Base-by-base conservation (phyloP, 495 filamentous ascomycete species). In the Chaetomium tenue region DNA sequence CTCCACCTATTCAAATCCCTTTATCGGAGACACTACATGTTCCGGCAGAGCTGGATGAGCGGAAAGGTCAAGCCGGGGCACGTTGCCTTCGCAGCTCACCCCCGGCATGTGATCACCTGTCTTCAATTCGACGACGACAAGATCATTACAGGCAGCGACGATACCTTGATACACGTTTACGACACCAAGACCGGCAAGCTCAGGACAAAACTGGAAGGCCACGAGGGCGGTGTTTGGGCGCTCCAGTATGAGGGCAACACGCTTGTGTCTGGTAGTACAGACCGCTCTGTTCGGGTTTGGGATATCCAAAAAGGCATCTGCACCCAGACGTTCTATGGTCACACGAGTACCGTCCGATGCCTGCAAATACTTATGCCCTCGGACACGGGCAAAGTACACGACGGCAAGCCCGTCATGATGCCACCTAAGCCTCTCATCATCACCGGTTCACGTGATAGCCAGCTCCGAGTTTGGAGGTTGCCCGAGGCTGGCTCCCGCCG, bases 151-250 rank as follows among this genome's bases (percentile, higher is more conserved):
- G 94, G 94, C 33, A 97, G 93, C 68, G 94, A 99, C 76, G 94
- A 99, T 73, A 96, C 92, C 12, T 89, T 96, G 64, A 99, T 99
- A 73, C 92, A 98, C 71, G 93, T 99, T 48, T 99, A 98, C 73
- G 93, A 98, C 71, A 99, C 94, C 15, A 93, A 93, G 75, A 98
- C 92, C 7, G 94, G 94, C 61, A 89, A 89, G 61, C 76, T 96
- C 57, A 86, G 91, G 63, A 89, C 85, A 59, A 90, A 86, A 44
- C 83, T 99, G 5, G 88, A 90, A 71, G 94, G 94, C 22, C 94
- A 99, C 72, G 95, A 99, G 70, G 94, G 94, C 51, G 94, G 94
- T 51, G 94, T 99, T 6, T 99, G 94, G 94, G 94, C 94, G 53
- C 81, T 99, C 37, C 92, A 99, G 70, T 98, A 99, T 70, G 86